These are phyloP conservation scores for Suhomyces coccinellae DNA, from an alignment of 1,139 yeast species.

Conservation along the genomic window DNA sequence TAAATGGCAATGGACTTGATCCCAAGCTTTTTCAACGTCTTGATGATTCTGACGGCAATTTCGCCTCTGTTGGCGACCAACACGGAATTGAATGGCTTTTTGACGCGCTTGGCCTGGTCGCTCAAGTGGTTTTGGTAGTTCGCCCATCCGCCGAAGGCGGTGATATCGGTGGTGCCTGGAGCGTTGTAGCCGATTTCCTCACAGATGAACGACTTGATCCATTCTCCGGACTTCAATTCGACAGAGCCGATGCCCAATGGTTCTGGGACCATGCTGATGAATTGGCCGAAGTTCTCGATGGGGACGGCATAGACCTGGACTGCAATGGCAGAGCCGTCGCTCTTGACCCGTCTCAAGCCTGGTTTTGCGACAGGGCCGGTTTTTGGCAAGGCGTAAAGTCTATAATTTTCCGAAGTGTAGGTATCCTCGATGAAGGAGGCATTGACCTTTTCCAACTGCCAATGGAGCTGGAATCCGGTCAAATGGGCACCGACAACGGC, in stretches of 20 bases:
- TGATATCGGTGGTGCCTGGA: conserved; percentile 74
- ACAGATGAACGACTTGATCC: conserved; percentile 91
- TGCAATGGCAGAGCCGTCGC: conserved; percentile 59
- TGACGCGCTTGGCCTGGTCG: conserved; percentile 24
- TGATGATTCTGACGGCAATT: conserved; percentile 91
- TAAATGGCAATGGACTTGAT: conserved; percentile 84
- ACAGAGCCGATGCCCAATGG: conserved; percentile 95
- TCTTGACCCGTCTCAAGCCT: conserved; percentile 70
- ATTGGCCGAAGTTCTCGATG: conserved; percentile 69
- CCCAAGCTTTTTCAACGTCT: conserved; percentile 76
- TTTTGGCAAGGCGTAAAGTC: conserved; percentile 79
- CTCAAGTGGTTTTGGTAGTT: conserved; percentile 52
- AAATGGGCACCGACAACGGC: conserved; percentile 98
- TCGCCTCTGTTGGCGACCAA: conserved; percentile 97
- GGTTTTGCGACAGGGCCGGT: conserved; percentile 85
- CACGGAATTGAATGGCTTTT: conserved; percentile 76
- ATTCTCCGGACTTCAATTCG: conserved; percentile 73
- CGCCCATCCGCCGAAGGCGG: conserved; percentile 87
- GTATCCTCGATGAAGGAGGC: conserved; percentile 72
- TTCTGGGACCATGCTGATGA: conserved; percentile 84
- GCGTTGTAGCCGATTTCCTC: conserved; percentile 81
- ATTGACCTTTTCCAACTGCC: conserved; percentile 87
- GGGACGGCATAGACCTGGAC: conserved; percentile 87
- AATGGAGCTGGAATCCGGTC: conserved; percentile 82
- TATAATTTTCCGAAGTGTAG: conserved; percentile 70